A percentile compares a stretch with the other conserved stretches of the same genome.
phyloP scores from a whole-genome alignment of 2,329 filamentous ascomycete genomes.

The Xylaria sp. region DNA sequence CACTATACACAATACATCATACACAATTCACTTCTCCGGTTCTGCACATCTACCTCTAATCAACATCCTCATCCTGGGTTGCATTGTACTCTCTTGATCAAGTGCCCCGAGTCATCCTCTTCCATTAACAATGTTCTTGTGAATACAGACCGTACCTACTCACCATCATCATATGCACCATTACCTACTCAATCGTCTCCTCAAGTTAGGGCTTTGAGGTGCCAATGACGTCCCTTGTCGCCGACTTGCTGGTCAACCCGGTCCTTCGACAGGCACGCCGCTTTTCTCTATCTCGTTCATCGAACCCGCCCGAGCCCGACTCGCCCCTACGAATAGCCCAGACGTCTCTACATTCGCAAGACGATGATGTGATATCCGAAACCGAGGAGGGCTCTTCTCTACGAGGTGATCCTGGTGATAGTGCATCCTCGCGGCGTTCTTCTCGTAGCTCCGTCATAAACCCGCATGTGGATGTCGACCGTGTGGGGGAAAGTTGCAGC shows the following conservation, averaged over 20 bases:
- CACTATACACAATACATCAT: not conserved
- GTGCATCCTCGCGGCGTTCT: constrained; percentile 42
- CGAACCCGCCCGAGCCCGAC: constrained; percentile 49
- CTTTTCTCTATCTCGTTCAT: constrained; percentile 63
- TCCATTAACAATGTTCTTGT: constrained; percentile 34
- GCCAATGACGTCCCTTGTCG: constrained; percentile 70
- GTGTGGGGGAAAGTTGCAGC: constrained; percentile 21
- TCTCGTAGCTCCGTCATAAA: constrained; percentile 44
- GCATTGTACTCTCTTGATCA: constrained; percentile 2
- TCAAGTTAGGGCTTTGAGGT: constrained; percentile 10
- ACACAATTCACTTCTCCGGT: constrained; percentile 2
- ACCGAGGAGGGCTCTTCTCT: constrained; percentile 46
- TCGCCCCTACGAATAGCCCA: constrained; percentile 49
- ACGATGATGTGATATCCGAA: constrained; percentile 47
- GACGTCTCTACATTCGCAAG: constrained; percentile 35
- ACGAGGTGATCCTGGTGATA: constrained; percentile 42
- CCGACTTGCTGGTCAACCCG: constrained; percentile 73
- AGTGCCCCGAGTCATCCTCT: constrained; percentile 21
- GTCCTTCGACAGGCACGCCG: constrained; percentile 73
- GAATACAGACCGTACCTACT: constrained; percentile 39
- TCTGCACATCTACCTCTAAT: constrained; percentile 4
- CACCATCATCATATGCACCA: constrained; percentile 34
- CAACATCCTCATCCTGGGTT: constrained; percentile 13
- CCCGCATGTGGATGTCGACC: constrained; percentile 28
- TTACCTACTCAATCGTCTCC: constrained; percentile 11